Conservation (phyloP, 1,284 basidiomycete species). For the Apiotrichum laibachii region DNA sequence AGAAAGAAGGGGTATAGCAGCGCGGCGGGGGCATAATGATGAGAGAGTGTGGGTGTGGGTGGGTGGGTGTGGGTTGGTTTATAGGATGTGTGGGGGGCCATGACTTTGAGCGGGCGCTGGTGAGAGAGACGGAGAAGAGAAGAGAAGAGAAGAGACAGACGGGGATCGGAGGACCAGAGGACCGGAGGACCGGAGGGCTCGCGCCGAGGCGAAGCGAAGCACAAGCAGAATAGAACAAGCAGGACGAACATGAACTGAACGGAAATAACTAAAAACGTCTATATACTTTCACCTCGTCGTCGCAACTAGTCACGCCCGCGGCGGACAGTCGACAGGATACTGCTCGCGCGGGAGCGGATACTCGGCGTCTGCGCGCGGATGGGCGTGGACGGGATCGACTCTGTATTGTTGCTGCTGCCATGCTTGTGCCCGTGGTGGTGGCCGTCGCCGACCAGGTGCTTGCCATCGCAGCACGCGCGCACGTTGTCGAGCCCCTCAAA, state of each 20-base stretch:
- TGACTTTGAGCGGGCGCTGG: too few relatives aligned
- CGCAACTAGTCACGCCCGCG: slow-evolving; percentile 7
- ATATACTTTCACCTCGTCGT: not conserved
- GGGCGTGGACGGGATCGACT: slow-evolving; percentile 36
- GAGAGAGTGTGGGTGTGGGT: not conserved
- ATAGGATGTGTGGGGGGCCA: too few relatives aligned
- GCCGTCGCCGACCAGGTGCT: slow-evolving; percentile 66
- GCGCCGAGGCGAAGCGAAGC: too few relatives aligned
- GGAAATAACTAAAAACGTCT: not conserved
- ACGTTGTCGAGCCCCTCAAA: slow-evolving; percentile 95
- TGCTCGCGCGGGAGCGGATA: slow-evolving; percentile 23
- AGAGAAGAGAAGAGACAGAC: too few relatives aligned
- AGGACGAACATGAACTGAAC: too few relatives aligned
- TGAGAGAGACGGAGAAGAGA: too few relatives aligned
- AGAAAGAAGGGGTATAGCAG: too few relatives aligned
- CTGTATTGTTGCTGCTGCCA: slow-evolving; percentile 62
- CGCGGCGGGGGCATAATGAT: not conserved
- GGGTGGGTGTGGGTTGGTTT: not conserved
- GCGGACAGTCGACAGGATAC: slow-evolving; percentile 22
- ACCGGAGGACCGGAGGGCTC: too few relatives aligned
- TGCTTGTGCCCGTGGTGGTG: slow-evolving; percentile 49
- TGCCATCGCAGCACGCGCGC: slow-evolving; percentile 87
- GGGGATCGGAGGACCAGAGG: too few relatives aligned
- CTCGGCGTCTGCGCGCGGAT: slow-evolving; percentile 36
- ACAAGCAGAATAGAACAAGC: not conserved